Base-by-base conservation (phyloP, 805 yeast genomes). In the Kazachstania bromeliacearum region DNA sequence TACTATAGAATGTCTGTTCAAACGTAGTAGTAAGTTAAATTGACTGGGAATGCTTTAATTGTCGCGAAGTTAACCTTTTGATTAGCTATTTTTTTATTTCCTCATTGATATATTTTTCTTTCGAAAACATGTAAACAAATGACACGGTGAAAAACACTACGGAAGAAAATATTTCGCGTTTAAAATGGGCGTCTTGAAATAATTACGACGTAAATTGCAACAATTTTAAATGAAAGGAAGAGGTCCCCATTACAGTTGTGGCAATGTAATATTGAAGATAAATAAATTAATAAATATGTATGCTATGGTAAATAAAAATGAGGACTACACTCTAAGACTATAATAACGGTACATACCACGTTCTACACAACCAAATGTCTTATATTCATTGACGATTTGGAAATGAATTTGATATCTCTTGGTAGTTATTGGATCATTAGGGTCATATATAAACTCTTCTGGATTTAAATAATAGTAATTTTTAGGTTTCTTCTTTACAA, bases 301-400 rank as follows among this genome's bases (percentile, higher is more conserved):
- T 19, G 30, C 30, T 16, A 16, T 17, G 16, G 12, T 16, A 28
- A 9, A 17, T 17, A 14, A 5, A 17, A 9, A 5, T 31, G 10
- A 9, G 29, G 12, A 17, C 46, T 45, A 63, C 47, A 62, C 57
- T 44, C 59, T 64, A 46, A 65, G 46, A 19, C 68, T 61, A 39
- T 65, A 65, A 39, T 65, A 65, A 40, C 67, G 59, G 38, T 65
- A 65, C 51, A 65, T 65, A 8, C 70, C 70, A 27, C 70, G 54
- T 43, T 65, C 70, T n/a, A 61, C 48, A 31, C 63, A 60, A 3
- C 68, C 70, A 50, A 62, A 63, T 8, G 59, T 55, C 18, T 59
- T 59, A 46, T 64, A 64, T 30, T 64, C 63, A 34, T 59, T 52
- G 5, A 55, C 53, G 26, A 58, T 38, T 28, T 53, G 49, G 20